Evolutionary conservation across 768 basidiomycete genomes (phyloP).

Genomic region (Auriculariales sp.): DNA sequence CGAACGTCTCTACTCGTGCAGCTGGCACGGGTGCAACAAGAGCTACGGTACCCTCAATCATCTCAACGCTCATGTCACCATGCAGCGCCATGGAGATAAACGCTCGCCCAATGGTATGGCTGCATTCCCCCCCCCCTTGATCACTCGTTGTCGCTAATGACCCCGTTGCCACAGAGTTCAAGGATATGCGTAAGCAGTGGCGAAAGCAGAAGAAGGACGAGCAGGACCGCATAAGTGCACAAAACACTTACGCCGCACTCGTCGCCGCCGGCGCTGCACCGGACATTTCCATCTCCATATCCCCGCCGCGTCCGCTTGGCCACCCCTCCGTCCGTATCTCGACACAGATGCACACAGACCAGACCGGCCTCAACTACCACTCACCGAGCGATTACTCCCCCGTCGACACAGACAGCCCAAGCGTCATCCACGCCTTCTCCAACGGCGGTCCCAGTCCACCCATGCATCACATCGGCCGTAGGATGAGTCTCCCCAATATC

Average conservation of each 20-base stretch:
- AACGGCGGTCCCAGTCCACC: not conserved
- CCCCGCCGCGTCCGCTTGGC: not conserved
- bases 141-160: not conserved
- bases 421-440: too few relatives aligned
- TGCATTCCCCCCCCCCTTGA: not conserved
- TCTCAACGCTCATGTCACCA: conserved; percentile 94
- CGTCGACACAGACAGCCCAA: not conserved
- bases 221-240: conserved; percentile 11
- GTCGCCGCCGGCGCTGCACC: not conserved
- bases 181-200: conserved; percentile 94
- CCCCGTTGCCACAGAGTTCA: conserved; percentile 60
- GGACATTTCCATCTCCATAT: not conserved
- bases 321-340: not conserved
- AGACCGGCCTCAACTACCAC: not conserved
- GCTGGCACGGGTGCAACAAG: conserved; percentile 51
- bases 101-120: conserved; percentile 75
- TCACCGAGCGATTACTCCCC: not conserved
- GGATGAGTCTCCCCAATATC: not conserved
- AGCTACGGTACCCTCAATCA: conserved; percentile 93
- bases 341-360: too few relatives aligned
- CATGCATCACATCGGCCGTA: not conserved
- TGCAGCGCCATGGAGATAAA: conserved; percentile 91
- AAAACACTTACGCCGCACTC: not conserved
- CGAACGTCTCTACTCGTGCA: conserved; percentile 82
- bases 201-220: conserved; percentile 82